Percentiles rank a stretch among this genome's conserved stretches.
Conservation (phyloP, 345 rosid genomes). For the Eucalyptus guilfoylei region DNA sequence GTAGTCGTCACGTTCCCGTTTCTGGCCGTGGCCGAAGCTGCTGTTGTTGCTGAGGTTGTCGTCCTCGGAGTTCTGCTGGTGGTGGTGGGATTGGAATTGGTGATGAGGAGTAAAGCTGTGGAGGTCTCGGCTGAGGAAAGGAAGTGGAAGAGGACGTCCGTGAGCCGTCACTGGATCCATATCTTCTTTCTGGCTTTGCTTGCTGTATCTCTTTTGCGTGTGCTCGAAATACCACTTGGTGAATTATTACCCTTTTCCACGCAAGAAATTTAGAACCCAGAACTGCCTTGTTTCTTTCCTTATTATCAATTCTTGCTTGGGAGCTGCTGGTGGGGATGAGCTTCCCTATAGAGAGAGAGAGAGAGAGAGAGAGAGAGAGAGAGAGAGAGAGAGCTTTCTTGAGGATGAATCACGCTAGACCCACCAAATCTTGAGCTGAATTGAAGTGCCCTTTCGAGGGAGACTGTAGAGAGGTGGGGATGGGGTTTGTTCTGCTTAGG, state of each 20-base stretch:
- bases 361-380: background rate
- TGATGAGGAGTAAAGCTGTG: slow-evolving; percentile 56
- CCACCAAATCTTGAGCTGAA: background rate
- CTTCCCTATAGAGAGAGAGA: background rate
- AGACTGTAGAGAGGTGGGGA: background rate
- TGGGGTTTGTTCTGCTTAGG: background rate
- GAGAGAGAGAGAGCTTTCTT: background rate
- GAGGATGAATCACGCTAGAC: background rate
- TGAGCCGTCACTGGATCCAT: slow-evolving; percentile 76
- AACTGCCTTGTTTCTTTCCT: background rate
- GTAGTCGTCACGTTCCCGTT: slow-evolving; percentile 60
- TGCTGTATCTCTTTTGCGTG: background rate
- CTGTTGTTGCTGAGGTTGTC: slow-evolving; percentile 14
- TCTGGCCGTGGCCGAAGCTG: slow-evolving; percentile 29
- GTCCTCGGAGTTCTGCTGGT: slow-evolving; percentile 37
- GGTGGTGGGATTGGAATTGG: slow-evolving; percentile 44
- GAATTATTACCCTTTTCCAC: background rate
- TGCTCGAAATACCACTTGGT: background rate
- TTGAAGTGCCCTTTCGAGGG: background rate
- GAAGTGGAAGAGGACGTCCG: slow-evolving; percentile 77
- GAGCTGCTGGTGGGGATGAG: background rate
- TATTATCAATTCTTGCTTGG: background rate
- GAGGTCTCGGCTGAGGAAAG: slow-evolving; percentile 74
- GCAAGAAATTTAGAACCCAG: background rate
- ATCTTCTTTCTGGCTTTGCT: background rate